Evolutionary conservation across 352 stramenopile genomes (phyloP).

Genomic region (Globisporangium uncinulatum): DNA sequence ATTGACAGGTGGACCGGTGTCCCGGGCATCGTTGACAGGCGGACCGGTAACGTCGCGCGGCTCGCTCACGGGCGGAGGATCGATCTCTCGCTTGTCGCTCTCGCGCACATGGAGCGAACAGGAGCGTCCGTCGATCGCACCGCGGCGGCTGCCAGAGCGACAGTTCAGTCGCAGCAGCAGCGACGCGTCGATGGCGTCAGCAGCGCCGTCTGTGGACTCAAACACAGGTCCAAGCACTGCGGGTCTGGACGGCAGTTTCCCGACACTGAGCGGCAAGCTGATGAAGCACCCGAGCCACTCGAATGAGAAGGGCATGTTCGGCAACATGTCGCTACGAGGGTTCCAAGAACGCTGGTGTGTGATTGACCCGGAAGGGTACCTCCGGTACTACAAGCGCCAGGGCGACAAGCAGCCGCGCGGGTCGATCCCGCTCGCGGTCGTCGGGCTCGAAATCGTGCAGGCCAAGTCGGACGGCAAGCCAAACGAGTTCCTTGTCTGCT

Average conservation of each 20-base stretch:
- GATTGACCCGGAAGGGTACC: conserved; percentile 53
- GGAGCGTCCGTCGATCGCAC: conserved; percentile 4
- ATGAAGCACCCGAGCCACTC: conserved; percentile 76
- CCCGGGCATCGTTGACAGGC: conserved; percentile 4
- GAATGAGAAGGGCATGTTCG: conserved; percentile 72
- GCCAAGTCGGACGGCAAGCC: conserved; percentile 61
- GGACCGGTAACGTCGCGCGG: neutral
- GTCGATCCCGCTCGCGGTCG: conserved; percentile 54
- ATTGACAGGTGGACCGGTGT: neutral
- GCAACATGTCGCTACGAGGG: conserved; percentile 72
- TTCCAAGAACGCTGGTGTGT: conserved; percentile 70
- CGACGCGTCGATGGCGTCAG: conserved; percentile 46
- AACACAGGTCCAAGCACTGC: conserved; percentile 22
- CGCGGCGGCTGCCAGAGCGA: conserved; percentile 19
- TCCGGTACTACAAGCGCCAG: conserved; percentile 80
- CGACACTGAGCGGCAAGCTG: conserved; percentile 42
- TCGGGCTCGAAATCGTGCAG: conserved; percentile 66
- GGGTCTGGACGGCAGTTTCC: conserved; percentile 22
- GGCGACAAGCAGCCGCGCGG: conserved; percentile 69
- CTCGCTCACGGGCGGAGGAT: neutral
- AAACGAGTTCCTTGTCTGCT: conserved; percentile 77
- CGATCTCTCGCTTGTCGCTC: conserved; percentile 7
- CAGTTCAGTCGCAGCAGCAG: conserved; percentile 39
- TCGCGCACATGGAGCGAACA: conserved; percentile 3
- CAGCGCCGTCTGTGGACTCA: conserved; percentile 46